Conservation (phyloP, 345 rosid genomes). For the Physaria fendleri region DNA sequence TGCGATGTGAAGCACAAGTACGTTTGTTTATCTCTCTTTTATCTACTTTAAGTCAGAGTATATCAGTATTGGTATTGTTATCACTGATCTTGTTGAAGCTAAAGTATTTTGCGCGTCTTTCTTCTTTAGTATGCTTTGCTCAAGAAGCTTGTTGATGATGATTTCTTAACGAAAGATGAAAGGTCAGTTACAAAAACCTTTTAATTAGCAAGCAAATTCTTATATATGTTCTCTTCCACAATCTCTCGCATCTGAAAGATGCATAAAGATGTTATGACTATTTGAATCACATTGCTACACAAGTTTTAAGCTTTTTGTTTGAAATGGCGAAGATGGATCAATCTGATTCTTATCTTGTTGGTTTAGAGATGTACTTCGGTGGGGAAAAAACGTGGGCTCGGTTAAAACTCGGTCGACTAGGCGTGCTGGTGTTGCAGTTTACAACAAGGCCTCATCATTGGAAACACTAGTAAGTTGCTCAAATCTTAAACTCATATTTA, state of each 20-base stretch:
- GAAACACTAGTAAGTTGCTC: constrained; percentile 51
- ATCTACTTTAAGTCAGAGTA: neutral
- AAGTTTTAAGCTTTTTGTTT: neutral
- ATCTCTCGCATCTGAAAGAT: neutral
- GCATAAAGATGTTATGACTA: neutral
- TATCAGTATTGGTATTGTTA: neutral
- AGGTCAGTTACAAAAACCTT: constrained; percentile 39
- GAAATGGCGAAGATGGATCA: neutral
- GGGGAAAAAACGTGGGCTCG: constrained; percentile 66
- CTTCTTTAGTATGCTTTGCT: constrained; percentile 72
- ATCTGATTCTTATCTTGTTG: neutral
- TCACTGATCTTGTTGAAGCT: neutral
- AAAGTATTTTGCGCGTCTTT: neutral
- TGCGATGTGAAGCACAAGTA: constrained; percentile 94
- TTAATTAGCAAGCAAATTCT: neutral
- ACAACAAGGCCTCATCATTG: constrained; percentile 67
- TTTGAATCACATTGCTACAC: constrained; percentile 1
- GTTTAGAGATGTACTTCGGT: constrained; percentile 44
- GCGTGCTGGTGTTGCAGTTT: constrained; percentile 62
- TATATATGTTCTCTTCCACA: too few species aligned
- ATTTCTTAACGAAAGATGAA: constrained; percentile 60
- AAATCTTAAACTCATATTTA: neutral
- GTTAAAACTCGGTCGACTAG: constrained; percentile 53
- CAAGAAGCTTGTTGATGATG: constrained; percentile 61
- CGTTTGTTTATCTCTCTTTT: neutral